Percentiles rank a stretch among this genome's conserved stretches.
These are phyloP conservation scores for Monascus purpureus DNA, from an alignment of 495 filamentous ascomycete species.

Conservation along the genomic window DNA sequence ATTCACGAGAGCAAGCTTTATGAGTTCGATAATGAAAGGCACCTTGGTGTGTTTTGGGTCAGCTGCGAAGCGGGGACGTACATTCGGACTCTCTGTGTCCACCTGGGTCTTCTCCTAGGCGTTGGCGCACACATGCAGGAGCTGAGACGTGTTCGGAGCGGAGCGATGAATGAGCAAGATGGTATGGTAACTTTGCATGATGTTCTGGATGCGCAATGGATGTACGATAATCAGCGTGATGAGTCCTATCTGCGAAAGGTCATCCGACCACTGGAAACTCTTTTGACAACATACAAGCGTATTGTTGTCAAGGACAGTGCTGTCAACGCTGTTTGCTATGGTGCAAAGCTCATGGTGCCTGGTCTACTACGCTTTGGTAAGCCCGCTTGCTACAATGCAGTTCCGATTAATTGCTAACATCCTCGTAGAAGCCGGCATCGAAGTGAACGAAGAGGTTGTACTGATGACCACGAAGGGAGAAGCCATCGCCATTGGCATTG, in stretches of 20 bases:
- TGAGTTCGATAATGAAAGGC: conserved; percentile 94
- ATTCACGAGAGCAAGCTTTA: conserved; percentile 90
- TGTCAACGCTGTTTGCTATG: conserved; percentile 93
- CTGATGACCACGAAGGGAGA: conserved; percentile 98
- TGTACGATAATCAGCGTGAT: conserved; percentile 80
- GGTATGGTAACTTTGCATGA: conserved; percentile 90
- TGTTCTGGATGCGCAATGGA: conserved; percentile 88
- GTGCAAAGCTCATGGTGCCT: conserved; percentile 95
- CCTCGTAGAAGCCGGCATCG: conserved; percentile 60
- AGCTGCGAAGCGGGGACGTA: conserved; percentile 98
- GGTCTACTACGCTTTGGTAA: conserved; percentile 79
- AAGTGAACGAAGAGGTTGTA: conserved; percentile 83
- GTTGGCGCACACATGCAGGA: conserved; percentile 99
- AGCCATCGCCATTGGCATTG: conserved; percentile 88
- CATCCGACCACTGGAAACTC: conserved; percentile 78
- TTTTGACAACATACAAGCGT: conserved; percentile 83
- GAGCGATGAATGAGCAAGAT: conserved; percentile 82
- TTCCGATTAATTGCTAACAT: conserved; percentile 11
- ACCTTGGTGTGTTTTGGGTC: conserved; percentile 98
- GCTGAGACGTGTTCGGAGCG: conserved; percentile 80
- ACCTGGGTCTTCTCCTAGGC: conserved; percentile 81
- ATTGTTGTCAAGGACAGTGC: conserved; percentile 96
- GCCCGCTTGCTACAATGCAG: conserved; percentile 7
- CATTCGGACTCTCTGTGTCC: conserved; percentile 94
- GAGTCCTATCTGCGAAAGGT: conserved; percentile 78